Evolutionary conservation across 2,329 filamentous ascomycete genomes (phyloP).

Genomic region (Tolypocladium tundrense): DNA sequence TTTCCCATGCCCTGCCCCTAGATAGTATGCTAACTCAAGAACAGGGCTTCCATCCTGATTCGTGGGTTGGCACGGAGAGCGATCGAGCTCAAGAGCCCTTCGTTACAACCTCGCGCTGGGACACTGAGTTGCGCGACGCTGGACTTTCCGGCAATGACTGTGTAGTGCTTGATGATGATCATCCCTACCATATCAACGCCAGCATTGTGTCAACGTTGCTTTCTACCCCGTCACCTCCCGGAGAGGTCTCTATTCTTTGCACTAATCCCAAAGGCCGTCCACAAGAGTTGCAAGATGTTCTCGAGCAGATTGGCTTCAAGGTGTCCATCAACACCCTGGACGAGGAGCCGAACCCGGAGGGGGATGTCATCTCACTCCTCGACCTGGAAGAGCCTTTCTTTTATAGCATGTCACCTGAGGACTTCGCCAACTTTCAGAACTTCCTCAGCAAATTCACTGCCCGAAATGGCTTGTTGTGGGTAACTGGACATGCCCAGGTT

Average conservation of each 20-base stretch:
- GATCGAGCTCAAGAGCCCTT: background rate
- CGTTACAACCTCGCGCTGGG: background rate
- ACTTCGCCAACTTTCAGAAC: slow-evolving; percentile 7
- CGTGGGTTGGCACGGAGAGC: background rate
- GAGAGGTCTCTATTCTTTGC: background rate
- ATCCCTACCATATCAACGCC: background rate
- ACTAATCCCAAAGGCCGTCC: background rate
- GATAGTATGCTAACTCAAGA: background rate
- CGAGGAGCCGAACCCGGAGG: background rate
- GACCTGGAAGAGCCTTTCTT: slow-evolving; percentile 9
- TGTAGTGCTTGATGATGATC: slow-evolving; percentile 3
- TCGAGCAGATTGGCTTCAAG: background rate
- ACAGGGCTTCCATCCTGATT: background rate
- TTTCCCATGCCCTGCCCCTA: too few species aligned
- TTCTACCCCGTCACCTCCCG: background rate
- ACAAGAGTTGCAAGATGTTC: background rate
- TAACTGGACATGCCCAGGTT: slow-evolving; percentile 2
- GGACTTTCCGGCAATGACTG: slow-evolving; percentile 3
- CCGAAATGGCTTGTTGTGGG: slow-evolving; percentile 3
- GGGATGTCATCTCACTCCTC: slow-evolving; percentile 6
- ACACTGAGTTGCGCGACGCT: background rate
- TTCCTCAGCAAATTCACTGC: slow-evolving; percentile 5
- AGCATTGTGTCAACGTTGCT: background rate
- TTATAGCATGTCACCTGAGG: slow-evolving; percentile 1
- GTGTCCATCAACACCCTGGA: slow-evolving; percentile 1